Evolutionary conservation across 2,329 filamentous ascomycete genomes (phyloP).

Genomic region (Fusarium protoensiforme): DNA sequence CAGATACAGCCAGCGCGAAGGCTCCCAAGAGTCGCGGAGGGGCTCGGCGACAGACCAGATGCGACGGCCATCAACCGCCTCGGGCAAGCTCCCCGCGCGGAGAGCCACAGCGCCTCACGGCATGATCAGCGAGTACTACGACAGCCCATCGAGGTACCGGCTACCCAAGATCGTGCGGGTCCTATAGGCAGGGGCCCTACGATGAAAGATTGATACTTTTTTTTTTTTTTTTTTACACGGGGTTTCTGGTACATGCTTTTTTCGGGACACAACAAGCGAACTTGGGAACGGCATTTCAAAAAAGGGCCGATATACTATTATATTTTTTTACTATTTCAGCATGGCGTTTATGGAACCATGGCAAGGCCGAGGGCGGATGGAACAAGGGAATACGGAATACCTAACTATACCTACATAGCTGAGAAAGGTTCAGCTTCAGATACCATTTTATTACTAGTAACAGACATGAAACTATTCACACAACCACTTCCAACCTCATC

Average conservation of each 20-base stretch:
- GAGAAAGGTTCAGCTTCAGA: conserved; percentile 17
- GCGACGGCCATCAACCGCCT: conserved; percentile 1
- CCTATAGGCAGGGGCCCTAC: conserved; percentile 5
- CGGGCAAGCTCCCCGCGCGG: background rate
- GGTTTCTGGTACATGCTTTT: background rate
- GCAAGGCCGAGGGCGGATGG: background rate
- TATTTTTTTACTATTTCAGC: conserved; percentile 17
- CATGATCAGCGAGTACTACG: conserved; percentile 38
- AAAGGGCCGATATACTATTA: conserved; percentile 23
- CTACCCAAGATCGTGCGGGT: conserved; percentile 37
- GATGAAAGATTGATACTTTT: background rate
- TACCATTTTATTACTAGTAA: conserved; percentile 27
- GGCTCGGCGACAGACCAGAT: conserved; percentile 18
- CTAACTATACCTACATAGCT: conserved; percentile 19
- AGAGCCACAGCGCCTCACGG: conserved; percentile 26
- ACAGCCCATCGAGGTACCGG: conserved; percentile 36
- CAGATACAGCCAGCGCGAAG: conserved; percentile 23
- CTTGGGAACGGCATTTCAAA: background rate
- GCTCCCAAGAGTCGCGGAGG: conserved; percentile 26
- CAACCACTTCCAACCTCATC: background rate
- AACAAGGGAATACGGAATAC: conserved; percentile 30
- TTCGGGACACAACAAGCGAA: background rate
- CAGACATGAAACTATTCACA: conserved; percentile 19
- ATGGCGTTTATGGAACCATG: conserved; percentile 30
- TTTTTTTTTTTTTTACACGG: background rate